Evolutionary conservation across 768 basidiomycete genomes (phyloP).

Genomic region (Lyophyllum shimeji): DNA sequence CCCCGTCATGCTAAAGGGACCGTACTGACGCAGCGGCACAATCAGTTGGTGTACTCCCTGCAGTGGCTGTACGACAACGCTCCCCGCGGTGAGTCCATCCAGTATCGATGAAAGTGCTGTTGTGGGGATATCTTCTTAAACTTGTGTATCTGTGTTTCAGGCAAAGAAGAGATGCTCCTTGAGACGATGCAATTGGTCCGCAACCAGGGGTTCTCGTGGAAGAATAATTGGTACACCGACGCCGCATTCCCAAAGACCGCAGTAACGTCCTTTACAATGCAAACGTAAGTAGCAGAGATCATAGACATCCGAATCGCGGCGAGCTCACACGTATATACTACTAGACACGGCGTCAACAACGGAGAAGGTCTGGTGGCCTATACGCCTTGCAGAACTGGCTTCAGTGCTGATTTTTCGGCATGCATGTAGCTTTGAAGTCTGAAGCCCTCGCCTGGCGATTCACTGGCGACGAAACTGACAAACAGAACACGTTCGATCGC

Average conservation of each 20-base stretch:
- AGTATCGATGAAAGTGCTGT: neutral
- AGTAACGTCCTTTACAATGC: slow-evolving; percentile 26
- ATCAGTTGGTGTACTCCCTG: slow-evolving; percentile 34
- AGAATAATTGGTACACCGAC: slow-evolving; percentile 38
- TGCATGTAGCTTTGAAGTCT: slow-evolving; percentile 34
- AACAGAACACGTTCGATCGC: slow-evolving; percentile 37
- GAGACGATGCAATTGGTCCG: slow-evolving; percentile 42
- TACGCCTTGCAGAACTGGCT: neutral
- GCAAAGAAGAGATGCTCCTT: slow-evolving; percentile 33
- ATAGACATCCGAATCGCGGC: neutral
- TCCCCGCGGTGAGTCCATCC: slow-evolving; percentile 29
- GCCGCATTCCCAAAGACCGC: slow-evolving; percentile 34
- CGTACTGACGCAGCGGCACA: neutral
- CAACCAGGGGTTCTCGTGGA: slow-evolving; percentile 40
- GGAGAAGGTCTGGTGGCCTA: slow-evolving; percentile 29
- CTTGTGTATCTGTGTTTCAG: slow-evolving; percentile 15
- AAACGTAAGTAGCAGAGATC: slow-evolving; percentile 22
- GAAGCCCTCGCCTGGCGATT: slow-evolving; percentile 43
- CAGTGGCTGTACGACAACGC: slow-evolving; percentile 43
- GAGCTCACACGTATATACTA: no score
- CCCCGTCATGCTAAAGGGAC: neutral
- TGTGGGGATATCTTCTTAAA: neutral
- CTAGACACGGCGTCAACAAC: slow-evolving; percentile 41
- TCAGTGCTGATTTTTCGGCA: neutral
- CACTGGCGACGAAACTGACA: slow-evolving; percentile 37